phyloP scores from a whole-genome alignment of 352 stramenopile species.

The Pythium sukuiense region DNA sequence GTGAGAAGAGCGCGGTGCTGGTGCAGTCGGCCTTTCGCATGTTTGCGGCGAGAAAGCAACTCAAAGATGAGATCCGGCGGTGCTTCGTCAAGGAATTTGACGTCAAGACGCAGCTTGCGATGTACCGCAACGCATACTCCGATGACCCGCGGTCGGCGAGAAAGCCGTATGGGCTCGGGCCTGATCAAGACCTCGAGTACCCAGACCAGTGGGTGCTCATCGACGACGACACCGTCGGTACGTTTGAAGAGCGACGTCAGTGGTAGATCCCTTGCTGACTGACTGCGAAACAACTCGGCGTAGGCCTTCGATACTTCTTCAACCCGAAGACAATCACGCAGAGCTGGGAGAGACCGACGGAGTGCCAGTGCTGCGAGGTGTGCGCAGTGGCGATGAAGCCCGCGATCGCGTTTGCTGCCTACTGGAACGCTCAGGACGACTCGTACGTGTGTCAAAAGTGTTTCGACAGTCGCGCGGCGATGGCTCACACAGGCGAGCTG shows the following conservation, averaged over 20 bases:
- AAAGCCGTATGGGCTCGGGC: conserved; percentile 58
- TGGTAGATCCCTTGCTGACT: background rate
- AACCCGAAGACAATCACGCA: conserved; percentile 55
- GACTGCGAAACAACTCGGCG: background rate
- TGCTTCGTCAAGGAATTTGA: conserved; percentile 69
- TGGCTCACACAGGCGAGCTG: background rate
- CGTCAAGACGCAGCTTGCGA: conserved; percentile 29
- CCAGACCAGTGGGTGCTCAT: conserved; percentile 64
- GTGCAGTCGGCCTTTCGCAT: conserved; percentile 64
- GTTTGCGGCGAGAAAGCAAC: conserved; percentile 48
- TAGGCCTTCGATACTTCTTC: conserved; percentile 71
- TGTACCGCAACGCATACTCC: conserved; percentile 60
- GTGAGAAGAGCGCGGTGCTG: conserved; percentile 41
- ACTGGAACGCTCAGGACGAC: conserved; percentile 49
- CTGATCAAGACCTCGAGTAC: conserved; percentile 52
- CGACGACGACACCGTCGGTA: conserved; percentile 39
- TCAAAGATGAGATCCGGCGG: conserved; percentile 47
- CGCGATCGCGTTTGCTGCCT: conserved; percentile 38
- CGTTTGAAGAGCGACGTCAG: conserved; percentile 18
- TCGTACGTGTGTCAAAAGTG: conserved; percentile 48
- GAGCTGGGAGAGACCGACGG: conserved; percentile 53
- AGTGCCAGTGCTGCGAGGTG: conserved; percentile 44
- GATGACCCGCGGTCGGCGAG: conserved; percentile 28
- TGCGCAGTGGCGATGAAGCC: conserved; percentile 25
- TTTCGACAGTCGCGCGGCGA: conserved; percentile 16